phyloP scores from a whole-genome alignment of 371 early-diverging fungal genomes.

The Mortierella sp. region DNA sequence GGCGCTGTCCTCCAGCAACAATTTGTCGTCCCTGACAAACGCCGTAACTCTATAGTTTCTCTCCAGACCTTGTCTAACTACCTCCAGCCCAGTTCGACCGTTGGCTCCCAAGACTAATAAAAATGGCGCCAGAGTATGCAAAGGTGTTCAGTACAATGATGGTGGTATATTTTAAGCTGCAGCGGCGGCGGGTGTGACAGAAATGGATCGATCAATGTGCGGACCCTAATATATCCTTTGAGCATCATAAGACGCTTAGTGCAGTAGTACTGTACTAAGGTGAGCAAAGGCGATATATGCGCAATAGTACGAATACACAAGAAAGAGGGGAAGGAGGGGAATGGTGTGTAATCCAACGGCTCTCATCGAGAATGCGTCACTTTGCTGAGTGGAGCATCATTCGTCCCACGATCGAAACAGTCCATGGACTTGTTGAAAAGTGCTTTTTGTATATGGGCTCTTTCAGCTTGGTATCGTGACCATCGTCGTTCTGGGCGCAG shows the following conservation, averaged over 20 bases:
- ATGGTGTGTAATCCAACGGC: slow-evolving; percentile 12
- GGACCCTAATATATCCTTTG: not conserved
- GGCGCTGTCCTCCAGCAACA: slow-evolving; percentile 34
- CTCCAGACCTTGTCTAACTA: slow-evolving; percentile 48
- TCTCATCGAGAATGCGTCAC: slow-evolving; percentile 12
- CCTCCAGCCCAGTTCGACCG: slow-evolving; percentile 49
- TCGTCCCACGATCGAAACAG: not conserved
- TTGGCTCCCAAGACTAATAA: slow-evolving; percentile 52
- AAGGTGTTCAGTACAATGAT: not conserved
- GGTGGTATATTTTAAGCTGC: not conserved
- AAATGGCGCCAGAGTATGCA: slow-evolving; percentile 1
- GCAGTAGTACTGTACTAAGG: not conserved
- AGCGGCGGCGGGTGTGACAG: slow-evolving; percentile 8
- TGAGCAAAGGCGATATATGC: not conserved
- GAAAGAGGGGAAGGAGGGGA: not conserved
- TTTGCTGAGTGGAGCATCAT: not conserved
- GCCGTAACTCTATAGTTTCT: slow-evolving; percentile 57
- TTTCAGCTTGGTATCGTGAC: not conserved
- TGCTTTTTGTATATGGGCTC: not conserved
- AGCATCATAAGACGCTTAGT: not conserved
- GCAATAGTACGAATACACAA: not conserved
- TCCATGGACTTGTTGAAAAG: not conserved
- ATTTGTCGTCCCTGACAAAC: slow-evolving; percentile 53
- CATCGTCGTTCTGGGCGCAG: slow-evolving; percentile 5
- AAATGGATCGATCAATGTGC: not conserved